These are phyloP conservation scores for Begonia loranthoides DNA, from an alignment of 306 rosid species.

Conservation along the genomic window DNA sequence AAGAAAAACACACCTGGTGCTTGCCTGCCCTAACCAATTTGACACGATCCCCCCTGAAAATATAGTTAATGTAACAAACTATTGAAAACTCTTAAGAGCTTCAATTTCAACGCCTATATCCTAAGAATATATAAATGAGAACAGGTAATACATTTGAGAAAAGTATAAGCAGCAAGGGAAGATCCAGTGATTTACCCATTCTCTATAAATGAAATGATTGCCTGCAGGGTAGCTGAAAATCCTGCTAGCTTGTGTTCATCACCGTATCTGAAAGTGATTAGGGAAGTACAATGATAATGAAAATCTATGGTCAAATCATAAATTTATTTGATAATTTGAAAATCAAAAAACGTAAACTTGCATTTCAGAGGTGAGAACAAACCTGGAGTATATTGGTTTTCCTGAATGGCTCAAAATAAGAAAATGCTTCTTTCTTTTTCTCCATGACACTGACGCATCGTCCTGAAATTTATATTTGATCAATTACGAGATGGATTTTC, in stretches of 20 bases:
- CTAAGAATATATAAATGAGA: no score
- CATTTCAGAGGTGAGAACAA: conserved; percentile 7
- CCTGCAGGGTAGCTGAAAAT: conserved; percentile 93
- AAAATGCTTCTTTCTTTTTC: conserved; percentile 89
- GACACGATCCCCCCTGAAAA: conserved; percentile 68
- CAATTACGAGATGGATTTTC: no score
- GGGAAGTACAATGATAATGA: no score
- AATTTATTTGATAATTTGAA: no score
- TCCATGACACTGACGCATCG: conserved; percentile 89
- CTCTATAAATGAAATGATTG: conserved; percentile 89
- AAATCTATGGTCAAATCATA: no score
- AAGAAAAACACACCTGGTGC: conserved; percentile 49
- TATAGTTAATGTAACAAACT: conserved; percentile 8
- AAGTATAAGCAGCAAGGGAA: no score
- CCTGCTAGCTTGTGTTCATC: conserved; percentile 97
- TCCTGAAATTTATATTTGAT: conserved; percentile 74
- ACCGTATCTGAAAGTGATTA: conserved; percentile 42
- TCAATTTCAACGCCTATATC: background rate
- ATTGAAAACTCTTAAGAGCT: conserved; percentile 7
- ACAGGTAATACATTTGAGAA: no score
- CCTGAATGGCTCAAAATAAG: conserved; percentile 83
- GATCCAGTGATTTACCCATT: conserved; percentile 40
- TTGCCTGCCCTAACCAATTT: conserved; percentile 82
- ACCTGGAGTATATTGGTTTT: conserved; percentile 94
- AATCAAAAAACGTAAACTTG: no score